Percentiles rank a stretch among this genome's conserved stretches.
phyloP scores from a whole-genome alignment of 2,329 filamentous ascomycete species.

The Pseudofabraea citricarpa region DNA sequence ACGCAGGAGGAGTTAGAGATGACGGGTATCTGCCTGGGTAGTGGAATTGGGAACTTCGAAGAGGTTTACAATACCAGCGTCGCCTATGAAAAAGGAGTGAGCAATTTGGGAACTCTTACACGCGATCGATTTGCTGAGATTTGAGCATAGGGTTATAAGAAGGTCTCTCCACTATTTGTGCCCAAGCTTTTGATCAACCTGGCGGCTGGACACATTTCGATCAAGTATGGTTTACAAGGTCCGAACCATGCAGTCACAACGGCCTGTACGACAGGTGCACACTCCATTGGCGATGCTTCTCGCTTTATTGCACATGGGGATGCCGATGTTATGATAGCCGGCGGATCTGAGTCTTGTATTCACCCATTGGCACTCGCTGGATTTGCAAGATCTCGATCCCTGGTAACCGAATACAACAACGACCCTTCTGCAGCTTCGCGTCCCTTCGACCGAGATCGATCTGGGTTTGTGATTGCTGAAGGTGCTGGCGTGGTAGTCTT shows the following conservation, averaged over 20 bases:
- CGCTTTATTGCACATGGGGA: constrained; percentile 88
- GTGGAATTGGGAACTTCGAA: constrained; percentile 90
- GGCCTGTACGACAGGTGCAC: constrained; percentile 92
- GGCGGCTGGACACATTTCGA: constrained; percentile 89
- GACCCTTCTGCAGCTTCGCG: constrained; percentile 67
- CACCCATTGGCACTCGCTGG: constrained; percentile 90
- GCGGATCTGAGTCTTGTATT: constrained; percentile 90
- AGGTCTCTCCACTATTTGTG: constrained; percentile 90
- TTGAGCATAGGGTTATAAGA: constrained; percentile 70
- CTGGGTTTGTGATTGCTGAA: constrained; percentile 90
- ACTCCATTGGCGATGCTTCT: constrained; percentile 91
- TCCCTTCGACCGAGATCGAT: constrained; percentile 76
- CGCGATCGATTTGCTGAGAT: constrained; percentile 16
- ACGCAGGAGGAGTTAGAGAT: constrained; percentile 58
- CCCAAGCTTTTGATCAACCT: constrained; percentile 92
- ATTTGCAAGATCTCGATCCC: constrained; percentile 80
- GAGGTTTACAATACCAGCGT: constrained; percentile 83
- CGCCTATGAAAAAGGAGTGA: constrained; percentile 66
- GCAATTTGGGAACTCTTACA: constrained; percentile 5
- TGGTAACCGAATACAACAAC: constrained; percentile 78
- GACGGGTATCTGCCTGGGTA: constrained; percentile 89
- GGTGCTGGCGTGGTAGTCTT: constrained; percentile 84
- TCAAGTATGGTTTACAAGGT: constrained; percentile 83
- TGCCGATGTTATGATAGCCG: constrained; percentile 93
- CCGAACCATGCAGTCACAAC: constrained; percentile 92